Evolutionary conservation across 106 monocot genomes (phyloP).

Genomic region (Chionographis japonica): DNA sequence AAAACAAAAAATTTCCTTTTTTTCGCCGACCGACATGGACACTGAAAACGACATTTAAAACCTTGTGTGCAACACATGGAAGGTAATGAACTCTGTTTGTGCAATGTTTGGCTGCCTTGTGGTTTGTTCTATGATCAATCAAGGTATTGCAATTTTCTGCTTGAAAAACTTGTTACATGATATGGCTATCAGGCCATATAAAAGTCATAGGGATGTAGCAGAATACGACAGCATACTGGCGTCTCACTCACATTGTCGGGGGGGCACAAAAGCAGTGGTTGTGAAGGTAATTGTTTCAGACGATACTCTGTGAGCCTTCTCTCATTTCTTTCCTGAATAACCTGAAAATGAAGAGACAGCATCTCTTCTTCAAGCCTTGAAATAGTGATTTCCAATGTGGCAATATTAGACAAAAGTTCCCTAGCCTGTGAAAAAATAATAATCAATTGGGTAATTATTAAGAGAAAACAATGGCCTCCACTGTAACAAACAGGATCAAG

Average conservation of each 20-base stretch:
- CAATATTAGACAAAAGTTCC: slow-evolving; percentile 67
- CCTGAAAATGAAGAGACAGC: slow-evolving; percentile 64
- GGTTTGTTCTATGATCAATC: not conserved
- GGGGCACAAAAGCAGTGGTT: slow-evolving; percentile 14
- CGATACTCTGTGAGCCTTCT: slow-evolving; percentile 62
- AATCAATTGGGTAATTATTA: not conserved
- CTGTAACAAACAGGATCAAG: not conserved
- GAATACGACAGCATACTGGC: slow-evolving; percentile 16
- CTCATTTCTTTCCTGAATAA: slow-evolving; percentile 95
- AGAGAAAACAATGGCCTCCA: not conserved
- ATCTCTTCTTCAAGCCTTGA: slow-evolving; percentile 73
- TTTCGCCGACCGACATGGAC: too few species aligned
- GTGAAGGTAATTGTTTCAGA: slow-evolving; percentile 51
- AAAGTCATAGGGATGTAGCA: not conserved
- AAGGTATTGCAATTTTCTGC: not conserved
- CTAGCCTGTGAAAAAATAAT: slow-evolving; percentile 39
- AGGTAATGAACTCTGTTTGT: too few species aligned
- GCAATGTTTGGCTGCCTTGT: not conserved
- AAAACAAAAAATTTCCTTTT: too few species aligned
- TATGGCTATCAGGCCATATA: not conserved
- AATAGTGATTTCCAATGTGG: slow-evolving; percentile 45
- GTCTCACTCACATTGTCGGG: slow-evolving; percentile 5
- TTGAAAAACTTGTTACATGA: not conserved
- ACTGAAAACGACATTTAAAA: too few species aligned
- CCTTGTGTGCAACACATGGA: too few species aligned